These are phyloP conservation scores for Toxicodendron radicans DNA, from an alignment of 345 rosid species.

Conservation along the genomic window DNA sequence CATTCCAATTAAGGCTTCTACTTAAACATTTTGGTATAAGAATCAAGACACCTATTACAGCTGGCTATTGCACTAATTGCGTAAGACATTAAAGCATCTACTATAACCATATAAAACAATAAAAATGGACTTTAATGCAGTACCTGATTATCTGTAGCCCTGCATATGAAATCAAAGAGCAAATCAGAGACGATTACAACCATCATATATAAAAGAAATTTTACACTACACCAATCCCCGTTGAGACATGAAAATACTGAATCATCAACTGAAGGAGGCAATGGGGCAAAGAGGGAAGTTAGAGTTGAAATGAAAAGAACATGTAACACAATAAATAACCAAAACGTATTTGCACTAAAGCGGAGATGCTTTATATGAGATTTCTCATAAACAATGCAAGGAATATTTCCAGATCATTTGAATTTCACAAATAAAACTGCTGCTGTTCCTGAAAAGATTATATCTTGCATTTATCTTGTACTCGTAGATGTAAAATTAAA, in stretches of 20 bases:
- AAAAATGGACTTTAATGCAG: background rate
- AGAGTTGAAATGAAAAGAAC: background rate
- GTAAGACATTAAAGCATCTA: background rate
- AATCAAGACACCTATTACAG: background rate
- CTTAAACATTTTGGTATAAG: background rate
- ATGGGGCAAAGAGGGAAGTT: background rate
- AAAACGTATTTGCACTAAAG: background rate
- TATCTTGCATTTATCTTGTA: background rate
- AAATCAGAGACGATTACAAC: constrained; percentile 17
- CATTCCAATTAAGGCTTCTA: background rate
- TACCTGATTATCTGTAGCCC: constrained; percentile 98
- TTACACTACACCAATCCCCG: background rate
- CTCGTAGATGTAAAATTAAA: background rate
- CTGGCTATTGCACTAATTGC: background rate
- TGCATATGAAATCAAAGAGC: constrained; percentile 36
- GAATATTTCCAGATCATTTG: constrained; percentile 1
- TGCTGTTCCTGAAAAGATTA: background rate
- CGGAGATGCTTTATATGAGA: background rate
- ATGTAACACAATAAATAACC: background rate
- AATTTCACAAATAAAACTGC: background rate
- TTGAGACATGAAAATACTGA: constrained; percentile 1
- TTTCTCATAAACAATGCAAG: background rate
- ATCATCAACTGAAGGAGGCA: background rate
- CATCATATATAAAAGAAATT: background rate
- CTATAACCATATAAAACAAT: constrained; percentile 3